Percentiles rank a stretch among this genome's conserved stretches.
These are phyloP conservation scores for Gelatoporia subvermispora DNA, from an alignment of 768 basidiomycete genomes.

Conservation along the genomic window DNA sequence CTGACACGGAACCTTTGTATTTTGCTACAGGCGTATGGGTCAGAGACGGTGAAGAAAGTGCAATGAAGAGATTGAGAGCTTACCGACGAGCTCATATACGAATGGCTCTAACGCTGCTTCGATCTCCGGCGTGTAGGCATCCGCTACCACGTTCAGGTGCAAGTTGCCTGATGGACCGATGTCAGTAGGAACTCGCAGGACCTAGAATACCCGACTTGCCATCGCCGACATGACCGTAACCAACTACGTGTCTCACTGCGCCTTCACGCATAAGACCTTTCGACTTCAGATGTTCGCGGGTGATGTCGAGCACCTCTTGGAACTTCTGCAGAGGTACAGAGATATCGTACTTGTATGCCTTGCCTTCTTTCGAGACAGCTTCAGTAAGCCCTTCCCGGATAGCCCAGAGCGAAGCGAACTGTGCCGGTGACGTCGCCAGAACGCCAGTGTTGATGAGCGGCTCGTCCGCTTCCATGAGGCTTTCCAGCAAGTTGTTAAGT, in stretches of 20 bases:
- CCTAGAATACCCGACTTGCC: constrained; percentile 47
- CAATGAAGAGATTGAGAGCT: constrained; percentile 26
- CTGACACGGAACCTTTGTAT: constrained; percentile 87
- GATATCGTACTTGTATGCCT: constrained; percentile 95
- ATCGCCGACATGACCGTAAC: constrained; percentile 97
- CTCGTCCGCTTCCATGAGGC: constrained; percentile 65
- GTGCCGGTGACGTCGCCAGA: constrained; percentile 84
- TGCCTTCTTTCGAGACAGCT: constrained; percentile 88
- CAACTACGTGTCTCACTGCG: constrained; percentile 80
- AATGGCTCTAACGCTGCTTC: constrained; percentile 90
- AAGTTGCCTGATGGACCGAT: constrained; percentile 63
- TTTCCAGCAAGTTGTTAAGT: constrained; percentile 73
- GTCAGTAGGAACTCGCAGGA: background rate
- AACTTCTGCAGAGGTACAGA: constrained; percentile 84
- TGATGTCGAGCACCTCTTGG: constrained; percentile 80
- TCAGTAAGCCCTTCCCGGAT: constrained; percentile 91
- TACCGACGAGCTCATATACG: constrained; percentile 86
- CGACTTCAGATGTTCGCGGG: constrained; percentile 63
- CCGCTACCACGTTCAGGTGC: constrained; percentile 87
- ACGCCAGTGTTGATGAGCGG: constrained; percentile 87
- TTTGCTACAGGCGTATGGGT: constrained; percentile 42
- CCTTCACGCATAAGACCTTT: constrained; percentile 67
- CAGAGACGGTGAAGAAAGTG: background rate
- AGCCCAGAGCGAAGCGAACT: constrained; percentile 87
- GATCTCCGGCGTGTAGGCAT: constrained; percentile 77